phyloP scores from a whole-genome alignment of 257 asterid genomes.

The Penstemon davidsonii region DNA sequence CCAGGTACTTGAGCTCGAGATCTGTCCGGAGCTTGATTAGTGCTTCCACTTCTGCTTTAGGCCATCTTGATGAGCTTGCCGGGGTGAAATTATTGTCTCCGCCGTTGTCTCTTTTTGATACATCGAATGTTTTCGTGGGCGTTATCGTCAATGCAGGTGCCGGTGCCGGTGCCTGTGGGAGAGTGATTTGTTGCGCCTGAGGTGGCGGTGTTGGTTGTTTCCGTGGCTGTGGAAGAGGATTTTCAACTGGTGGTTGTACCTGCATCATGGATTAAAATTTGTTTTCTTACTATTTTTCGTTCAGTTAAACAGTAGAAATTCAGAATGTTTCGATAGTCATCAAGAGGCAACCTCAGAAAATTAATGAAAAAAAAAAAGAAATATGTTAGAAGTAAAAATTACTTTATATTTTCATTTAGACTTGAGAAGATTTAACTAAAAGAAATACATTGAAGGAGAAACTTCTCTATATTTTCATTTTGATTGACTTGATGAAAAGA shows the following conservation, averaged over 20 bases:
- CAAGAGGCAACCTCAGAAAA: too few species aligned
- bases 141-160: background rate
- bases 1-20: constrained; percentile 76
- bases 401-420: too few species aligned
- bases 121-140: constrained; percentile 26
- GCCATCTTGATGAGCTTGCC: constrained; percentile 83
- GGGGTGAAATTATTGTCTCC: constrained; percentile 41
- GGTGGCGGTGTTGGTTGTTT: constrained; percentile 3
- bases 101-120: constrained; percentile 20
- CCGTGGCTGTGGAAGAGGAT: constrained; percentile 8
- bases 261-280: background rate
- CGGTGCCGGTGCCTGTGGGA: constrained; percentile 20
- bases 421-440: too few species aligned
- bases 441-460: too few species aligned
- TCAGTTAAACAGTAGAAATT: too few species aligned
- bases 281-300: too few species aligned
- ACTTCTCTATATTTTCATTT: too few species aligned
- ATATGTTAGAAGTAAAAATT: too few species aligned
- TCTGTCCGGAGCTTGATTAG: constrained; percentile 59
- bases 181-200: background rate
- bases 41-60: constrained; percentile 77
- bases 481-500: too few species aligned
- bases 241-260: constrained; percentile 9
- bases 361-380: too few species aligned
- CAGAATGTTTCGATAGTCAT: too few species aligned